Evolutionary conservation across 495 filamentous ascomycete species (phyloP).

Genomic region (Aspergillus panamensis): DNA sequence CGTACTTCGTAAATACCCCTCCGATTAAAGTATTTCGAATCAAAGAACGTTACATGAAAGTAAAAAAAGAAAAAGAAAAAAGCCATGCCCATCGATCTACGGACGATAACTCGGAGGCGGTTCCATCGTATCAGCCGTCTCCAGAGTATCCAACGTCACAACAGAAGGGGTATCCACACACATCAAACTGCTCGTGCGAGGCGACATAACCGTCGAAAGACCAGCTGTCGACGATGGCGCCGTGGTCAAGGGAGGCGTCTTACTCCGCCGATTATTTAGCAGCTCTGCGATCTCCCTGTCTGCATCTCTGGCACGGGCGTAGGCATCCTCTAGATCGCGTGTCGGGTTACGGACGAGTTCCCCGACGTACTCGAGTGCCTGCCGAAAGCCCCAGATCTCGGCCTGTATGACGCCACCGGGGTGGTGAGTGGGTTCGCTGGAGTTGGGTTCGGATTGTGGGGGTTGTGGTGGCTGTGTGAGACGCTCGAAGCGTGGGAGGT

Average conservation of each 20-base stretch:
- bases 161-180: slow-evolving; percentile 24
- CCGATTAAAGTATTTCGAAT: not conserved
- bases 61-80: not conserved
- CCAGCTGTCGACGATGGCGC: slow-evolving; percentile 20
- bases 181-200: slow-evolving; percentile 20
- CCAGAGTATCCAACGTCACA: slow-evolving; percentile 24
- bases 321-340: not conserved
- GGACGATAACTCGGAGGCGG: slow-evolving; percentile 25
- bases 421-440: slow-evolving; percentile 17
- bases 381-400: slow-evolving; percentile 24
- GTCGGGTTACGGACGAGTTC: slow-evolving; percentile 18
- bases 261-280: not conserved
- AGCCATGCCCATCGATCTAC: not conserved
- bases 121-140: slow-evolving; percentile 12
- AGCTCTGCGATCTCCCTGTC: slow-evolving; percentile 1
- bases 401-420: slow-evolving; percentile 28
- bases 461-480: not conserved
- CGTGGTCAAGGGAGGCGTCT: not conserved
- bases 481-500: not conserved
- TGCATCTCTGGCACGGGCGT: not conserved
- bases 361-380: slow-evolving; percentile 26
- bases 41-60: not conserved
- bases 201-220: slow-evolving; percentile 21
- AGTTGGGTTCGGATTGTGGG: slow-evolving; percentile 19
- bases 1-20: no score